Percentiles rank a stretch among this genome's conserved stretches.
Evolutionary conservation across 805 yeast genomes (phyloP).

Genomic region (Pichia phayaonensis): DNA sequence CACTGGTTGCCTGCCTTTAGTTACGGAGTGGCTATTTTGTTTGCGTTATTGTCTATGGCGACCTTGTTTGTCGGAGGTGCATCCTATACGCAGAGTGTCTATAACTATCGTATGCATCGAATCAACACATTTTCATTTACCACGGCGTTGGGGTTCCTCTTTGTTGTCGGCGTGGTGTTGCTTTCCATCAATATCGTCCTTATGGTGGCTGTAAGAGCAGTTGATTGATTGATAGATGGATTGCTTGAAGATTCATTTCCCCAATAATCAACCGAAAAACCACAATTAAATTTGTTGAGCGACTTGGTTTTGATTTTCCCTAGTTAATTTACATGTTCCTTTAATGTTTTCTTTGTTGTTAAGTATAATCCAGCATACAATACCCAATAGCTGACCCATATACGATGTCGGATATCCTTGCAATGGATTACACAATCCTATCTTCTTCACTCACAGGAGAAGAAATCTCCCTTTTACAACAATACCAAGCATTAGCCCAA

Average conservation of each 20-base stretch:
- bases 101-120: slow-evolving; percentile 35
- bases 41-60: slow-evolving; percentile 32
- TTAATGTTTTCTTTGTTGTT: background rate
- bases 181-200: slow-evolving; percentile 10
- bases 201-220: background rate
- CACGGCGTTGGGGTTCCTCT: slow-evolving; percentile 21
- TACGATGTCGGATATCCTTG: slow-evolving; percentile 6
- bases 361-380: background rate
- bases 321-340: background rate
- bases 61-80: slow-evolving; percentile 32
- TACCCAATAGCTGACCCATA: background rate
- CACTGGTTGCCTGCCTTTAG: slow-evolving; percentile 7
- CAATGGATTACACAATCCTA: slow-evolving; percentile 4
- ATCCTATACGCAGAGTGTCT: slow-evolving; percentile 38
- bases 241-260: too few species aligned
- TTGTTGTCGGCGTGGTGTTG: slow-evolving; percentile 2
- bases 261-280: too few species aligned
- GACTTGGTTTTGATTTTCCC: background rate
- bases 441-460: slow-evolving; percentile 8
- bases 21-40: slow-evolving; percentile 26
- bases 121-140: slow-evolving; percentile 32
- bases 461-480: slow-evolving; percentile 31
- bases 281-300: background rate
- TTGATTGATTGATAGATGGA: background rate
- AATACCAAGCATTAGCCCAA: slow-evolving; percentile 32